Evolutionary conservation across 345 rosid species (phyloP).

Genomic region (Excoecaria cochinchinensis): DNA sequence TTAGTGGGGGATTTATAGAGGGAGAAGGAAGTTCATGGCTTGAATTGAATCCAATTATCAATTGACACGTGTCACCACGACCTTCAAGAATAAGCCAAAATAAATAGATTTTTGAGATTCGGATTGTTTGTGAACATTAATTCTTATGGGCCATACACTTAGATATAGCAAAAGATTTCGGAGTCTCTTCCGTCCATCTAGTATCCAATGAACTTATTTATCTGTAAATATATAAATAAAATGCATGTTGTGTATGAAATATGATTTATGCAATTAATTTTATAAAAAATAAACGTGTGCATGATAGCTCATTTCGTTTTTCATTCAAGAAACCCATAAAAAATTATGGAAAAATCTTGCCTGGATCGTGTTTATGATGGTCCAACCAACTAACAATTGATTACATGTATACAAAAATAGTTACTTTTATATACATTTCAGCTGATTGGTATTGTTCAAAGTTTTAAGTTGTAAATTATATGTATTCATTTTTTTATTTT

Average conservation of each 20-base stretch:
- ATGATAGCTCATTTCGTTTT: too few species aligned
- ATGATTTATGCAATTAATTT: neutral
- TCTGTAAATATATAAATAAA: neutral
- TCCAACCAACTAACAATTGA: neutral
- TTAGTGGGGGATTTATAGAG: constrained; percentile 16
- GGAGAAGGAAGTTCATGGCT: neutral
- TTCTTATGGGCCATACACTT: neutral
- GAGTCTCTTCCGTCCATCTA: neutral
- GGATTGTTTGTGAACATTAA: neutral
- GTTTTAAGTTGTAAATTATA: too few species aligned
- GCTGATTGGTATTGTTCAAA: too few species aligned
- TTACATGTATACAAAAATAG: too few species aligned
- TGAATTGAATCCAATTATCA: too few species aligned
- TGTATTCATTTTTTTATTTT: too few species aligned
- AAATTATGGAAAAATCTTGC: too few species aligned
- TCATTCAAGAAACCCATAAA: too few species aligned
- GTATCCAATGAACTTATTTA: neutral
- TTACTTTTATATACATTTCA: too few species aligned
- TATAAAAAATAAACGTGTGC: too few species aligned
- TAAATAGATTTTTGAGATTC: neutral
- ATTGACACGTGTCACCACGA: constrained; percentile 12
- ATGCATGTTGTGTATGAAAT: neutral
- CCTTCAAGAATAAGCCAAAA: constrained; percentile 1
- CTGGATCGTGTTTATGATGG: too few species aligned
- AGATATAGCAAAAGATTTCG: neutral